These are phyloP conservation scores for Vanrija humicola DNA, from an alignment of 1,284 basidiomycete genomes.

Conservation along the genomic window DNA sequence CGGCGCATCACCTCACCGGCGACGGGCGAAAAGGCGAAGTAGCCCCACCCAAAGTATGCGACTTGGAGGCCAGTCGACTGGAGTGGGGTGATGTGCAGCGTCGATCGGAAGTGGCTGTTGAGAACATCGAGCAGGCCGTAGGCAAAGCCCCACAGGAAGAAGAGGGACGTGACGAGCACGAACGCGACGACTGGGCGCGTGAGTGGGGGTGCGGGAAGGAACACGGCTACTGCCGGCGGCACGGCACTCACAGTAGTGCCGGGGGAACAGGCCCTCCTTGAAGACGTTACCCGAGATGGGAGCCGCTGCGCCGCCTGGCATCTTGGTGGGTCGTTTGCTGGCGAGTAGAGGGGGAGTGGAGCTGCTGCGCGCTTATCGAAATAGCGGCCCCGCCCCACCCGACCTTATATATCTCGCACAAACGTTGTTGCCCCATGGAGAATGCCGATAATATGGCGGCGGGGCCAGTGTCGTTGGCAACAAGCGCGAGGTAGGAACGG, in stretches of 20 bases:
- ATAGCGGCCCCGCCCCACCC: too few species aligned
- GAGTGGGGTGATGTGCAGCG: conserved; percentile 68
- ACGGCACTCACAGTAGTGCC: conserved; percentile 8
- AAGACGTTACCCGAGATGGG: conserved; percentile 7
- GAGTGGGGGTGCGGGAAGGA: too few species aligned
- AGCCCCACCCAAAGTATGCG: conserved; percentile 68
- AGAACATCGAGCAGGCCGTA: conserved; percentile 68
- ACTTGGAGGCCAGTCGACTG: conserved; percentile 80
- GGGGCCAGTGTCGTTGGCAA: too few species aligned
- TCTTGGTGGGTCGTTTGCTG: not conserved
- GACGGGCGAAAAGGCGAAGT: conserved; percentile 54
- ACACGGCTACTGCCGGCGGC: not conserved
- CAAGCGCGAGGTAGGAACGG: too few species aligned
- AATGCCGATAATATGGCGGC: too few species aligned
- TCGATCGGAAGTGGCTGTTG: conserved; percentile 51
- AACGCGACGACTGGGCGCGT: conserved; percentile 53
- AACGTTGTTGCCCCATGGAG: too few species aligned
- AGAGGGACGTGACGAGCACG: conserved; percentile 68
- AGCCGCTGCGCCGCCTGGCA: conserved; percentile 8
- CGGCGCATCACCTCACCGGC: conserved; percentile 48
- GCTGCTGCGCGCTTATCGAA: too few species aligned
- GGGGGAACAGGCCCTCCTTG: conserved; percentile 13
- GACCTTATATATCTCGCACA: too few species aligned
- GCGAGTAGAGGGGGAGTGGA: too few species aligned
- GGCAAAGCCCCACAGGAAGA: conserved; percentile 66